Evolutionary conservation across 1,284 basidiomycete genomes (phyloP).

Genomic region (Malassezia equina): DNA sequence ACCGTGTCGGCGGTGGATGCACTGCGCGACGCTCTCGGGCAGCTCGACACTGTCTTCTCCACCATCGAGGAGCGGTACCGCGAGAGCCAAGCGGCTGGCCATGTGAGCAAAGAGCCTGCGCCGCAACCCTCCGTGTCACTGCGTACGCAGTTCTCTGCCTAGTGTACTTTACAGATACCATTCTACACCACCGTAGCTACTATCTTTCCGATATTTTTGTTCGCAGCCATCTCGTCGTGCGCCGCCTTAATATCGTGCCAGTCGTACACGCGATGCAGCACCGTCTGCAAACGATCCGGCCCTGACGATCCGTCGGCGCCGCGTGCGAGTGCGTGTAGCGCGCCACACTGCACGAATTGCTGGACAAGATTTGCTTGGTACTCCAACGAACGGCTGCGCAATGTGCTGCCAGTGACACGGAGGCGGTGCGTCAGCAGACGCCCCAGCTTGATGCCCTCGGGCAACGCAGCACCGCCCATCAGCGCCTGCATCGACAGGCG

Average conservation of each 20-base stretch:
- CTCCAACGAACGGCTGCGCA: slow-evolving; percentile 64
- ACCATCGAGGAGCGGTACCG: slow-evolving; percentile 36
- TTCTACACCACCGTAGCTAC: slow-evolving; percentile 8
- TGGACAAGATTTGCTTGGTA: slow-evolving; percentile 72
- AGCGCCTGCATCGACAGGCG: slow-evolving; percentile 63
- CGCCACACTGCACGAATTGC: slow-evolving; percentile 53
- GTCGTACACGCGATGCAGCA: slow-evolving; percentile 57
- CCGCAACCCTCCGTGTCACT: background rate
- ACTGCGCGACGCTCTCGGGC: slow-evolving; percentile 33
- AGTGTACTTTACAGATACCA: background rate
- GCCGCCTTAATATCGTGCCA: slow-evolving; percentile 76
- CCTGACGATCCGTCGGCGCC: slow-evolving; percentile 5
- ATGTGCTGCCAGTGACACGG: slow-evolving; percentile 75
- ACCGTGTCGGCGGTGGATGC: slow-evolving; percentile 32
- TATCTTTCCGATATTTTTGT: slow-evolving; percentile 60
- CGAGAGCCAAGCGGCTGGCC: slow-evolving; percentile 24
- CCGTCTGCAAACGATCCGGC: slow-evolving; percentile 8
- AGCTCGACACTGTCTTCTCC: slow-evolving; percentile 36
- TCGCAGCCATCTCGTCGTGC: slow-evolving; percentile 74
- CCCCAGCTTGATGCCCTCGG: slow-evolving; percentile 56
- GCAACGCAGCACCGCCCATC: slow-evolving; percentile 61
- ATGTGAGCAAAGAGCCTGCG: slow-evolving; percentile 27
- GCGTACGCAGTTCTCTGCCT: slow-evolving; percentile 4
- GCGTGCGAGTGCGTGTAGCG: slow-evolving; percentile 15
- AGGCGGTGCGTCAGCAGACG: slow-evolving; percentile 75